phyloP scores from a whole-genome alignment of 192 early-diverging fungal genomes.

The Coemansia sp. region DNA sequence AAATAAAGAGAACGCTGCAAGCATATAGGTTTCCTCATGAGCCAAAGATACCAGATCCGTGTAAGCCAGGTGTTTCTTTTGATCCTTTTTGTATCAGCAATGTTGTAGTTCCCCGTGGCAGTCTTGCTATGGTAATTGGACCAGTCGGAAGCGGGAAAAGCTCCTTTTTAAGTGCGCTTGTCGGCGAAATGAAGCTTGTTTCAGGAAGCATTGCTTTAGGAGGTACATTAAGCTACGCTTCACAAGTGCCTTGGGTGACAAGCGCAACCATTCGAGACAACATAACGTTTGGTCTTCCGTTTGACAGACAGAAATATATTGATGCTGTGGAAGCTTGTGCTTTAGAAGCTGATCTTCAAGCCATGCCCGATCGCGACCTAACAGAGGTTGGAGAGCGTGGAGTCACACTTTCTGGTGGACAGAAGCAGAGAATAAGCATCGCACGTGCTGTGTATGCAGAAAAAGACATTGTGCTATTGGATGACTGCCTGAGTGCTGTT shows the following conservation, averaged over 20 bases:
- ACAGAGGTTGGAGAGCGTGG: conserved; percentile 71
- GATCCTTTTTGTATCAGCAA: conserved; percentile 35
- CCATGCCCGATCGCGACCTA: conserved; percentile 67
- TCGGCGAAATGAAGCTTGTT: conserved; percentile 59
- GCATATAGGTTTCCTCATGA: conserved; percentile 14
- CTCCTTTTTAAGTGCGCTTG: conserved; percentile 52
- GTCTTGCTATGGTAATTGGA: conserved; percentile 64
- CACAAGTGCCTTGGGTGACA: conserved; percentile 60
- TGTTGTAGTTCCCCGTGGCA: conserved; percentile 55
- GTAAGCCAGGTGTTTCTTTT: no score
- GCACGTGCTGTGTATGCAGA: conserved; percentile 78
- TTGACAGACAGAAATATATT: conserved; percentile 62
- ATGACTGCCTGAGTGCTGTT: conserved; percentile 73
- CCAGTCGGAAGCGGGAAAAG: conserved; percentile 73
- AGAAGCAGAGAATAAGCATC: conserved; percentile 76
- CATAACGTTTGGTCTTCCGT: conserved; percentile 70
- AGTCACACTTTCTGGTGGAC: conserved; percentile 66
- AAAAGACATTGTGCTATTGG: conserved; percentile 71
- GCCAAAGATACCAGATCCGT: neutral
- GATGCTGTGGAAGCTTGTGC: conserved; percentile 69
- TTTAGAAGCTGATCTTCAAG: conserved; percentile 67
- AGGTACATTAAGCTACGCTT: conserved; percentile 54
- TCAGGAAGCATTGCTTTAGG: conserved; percentile 49
- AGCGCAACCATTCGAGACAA: conserved; percentile 69
- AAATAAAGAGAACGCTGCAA: conserved; percentile 5